Evolutionary conservation across 805 yeast genomes (phyloP).

Genomic region (Hemisphaericaspora nanyangensis): DNA sequence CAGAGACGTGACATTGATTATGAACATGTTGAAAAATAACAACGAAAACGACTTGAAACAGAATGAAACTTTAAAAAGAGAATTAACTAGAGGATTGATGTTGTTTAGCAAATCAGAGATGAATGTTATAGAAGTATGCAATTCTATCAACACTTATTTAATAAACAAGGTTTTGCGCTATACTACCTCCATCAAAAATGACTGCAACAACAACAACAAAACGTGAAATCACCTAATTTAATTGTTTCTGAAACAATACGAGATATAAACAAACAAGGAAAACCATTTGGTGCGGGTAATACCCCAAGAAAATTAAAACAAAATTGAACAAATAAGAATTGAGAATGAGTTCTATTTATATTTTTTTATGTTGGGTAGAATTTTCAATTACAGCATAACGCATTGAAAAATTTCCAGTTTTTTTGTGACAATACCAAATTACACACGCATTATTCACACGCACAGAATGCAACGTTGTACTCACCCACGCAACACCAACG

Average conservation of each 20-base stretch:
- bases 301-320: too few relatives aligned
- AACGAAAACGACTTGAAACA: background rate
- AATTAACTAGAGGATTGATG: conserved; percentile 51
- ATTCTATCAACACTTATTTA: background rate
- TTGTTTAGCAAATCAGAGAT: conserved; percentile 56
- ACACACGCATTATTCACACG: too few relatives aligned
- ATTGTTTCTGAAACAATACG: too few relatives aligned
- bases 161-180: background rate
- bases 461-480: too few relatives aligned
- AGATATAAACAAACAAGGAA: background rate
- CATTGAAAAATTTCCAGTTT: too few relatives aligned
- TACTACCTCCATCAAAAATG: background rate
- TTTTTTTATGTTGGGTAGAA: too few relatives aligned
- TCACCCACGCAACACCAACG: too few relatives aligned
- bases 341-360: too few relatives aligned
- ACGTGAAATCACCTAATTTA: too few relatives aligned
- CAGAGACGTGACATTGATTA: conserved; percentile 19
- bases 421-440: too few relatives aligned
- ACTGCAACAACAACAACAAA: background rate
- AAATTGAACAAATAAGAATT: too few relatives aligned
- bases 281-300: background rate
- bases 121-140: conserved; percentile 26
- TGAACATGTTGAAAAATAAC: conserved; percentile 10
- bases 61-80: conserved; percentile 21
- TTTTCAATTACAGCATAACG: too few relatives aligned